phyloP scores from a whole-genome alignment of 1,284 basidiomycete genomes.

The Ganoderma resinaceum region DNA sequence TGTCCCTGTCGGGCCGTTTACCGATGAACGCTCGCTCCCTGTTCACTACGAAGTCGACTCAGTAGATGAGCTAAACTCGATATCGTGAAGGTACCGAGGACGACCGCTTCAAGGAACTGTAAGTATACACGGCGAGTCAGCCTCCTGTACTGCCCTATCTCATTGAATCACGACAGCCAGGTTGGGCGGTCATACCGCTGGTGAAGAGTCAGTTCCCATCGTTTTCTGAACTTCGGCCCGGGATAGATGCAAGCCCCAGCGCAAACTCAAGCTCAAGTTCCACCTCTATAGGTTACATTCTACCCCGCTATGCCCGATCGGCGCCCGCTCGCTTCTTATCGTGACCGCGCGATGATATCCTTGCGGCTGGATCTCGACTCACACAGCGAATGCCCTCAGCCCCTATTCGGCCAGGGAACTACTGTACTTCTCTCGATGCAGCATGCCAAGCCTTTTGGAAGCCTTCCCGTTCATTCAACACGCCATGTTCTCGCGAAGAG shows the following conservation, averaged over 20 bases:
- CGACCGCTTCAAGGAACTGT: no score
- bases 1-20: neutral
- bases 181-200: neutral
- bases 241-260: neutral
- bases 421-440: neutral
- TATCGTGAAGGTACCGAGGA: neutral
- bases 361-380: neutral
- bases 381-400: neutral
- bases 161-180: neutral
- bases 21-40: neutral
- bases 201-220: neutral
- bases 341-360: neutral
- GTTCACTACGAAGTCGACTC: neutral
- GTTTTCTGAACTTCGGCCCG: neutral
- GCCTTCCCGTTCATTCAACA: neutral
- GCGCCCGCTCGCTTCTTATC: neutral
- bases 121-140: neutral
- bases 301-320: neutral
- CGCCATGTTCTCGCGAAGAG: neutral
- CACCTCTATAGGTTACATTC: neutral
- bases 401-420: neutral
- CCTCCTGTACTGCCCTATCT: neutral
- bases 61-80: neutral
- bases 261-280: neutral
- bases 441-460: neutral